These are phyloP conservation scores for Choiromyces venosus DNA, from an alignment of 495 filamentous ascomycete species.

Conservation along the genomic window DNA sequence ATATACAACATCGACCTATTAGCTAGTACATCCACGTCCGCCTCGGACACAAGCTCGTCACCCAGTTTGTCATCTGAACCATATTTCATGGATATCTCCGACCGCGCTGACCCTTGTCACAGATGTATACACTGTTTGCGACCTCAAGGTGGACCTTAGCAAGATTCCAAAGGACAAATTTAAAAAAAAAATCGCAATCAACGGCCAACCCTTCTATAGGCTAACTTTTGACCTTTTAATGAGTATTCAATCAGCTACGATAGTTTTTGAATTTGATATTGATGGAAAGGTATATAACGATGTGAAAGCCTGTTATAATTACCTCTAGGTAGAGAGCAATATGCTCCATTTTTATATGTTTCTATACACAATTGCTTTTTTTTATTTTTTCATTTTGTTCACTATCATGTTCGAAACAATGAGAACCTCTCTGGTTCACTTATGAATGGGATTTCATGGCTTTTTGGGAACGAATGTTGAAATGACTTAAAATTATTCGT, in stretches of 20 bases:
- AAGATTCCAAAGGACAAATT: conserved; percentile 61
- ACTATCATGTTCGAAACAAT: too few relatives aligned
- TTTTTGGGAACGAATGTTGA: too few relatives aligned
- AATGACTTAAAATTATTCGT: too few relatives aligned
- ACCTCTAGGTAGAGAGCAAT: background rate
- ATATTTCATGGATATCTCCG: too few relatives aligned
- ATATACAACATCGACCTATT: conserved; percentile 62
- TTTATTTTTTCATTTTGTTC: too few relatives aligned
- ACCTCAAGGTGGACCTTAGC: conserved; percentile 61
- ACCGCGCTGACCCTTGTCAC: background rate
- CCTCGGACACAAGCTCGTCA: conserved; percentile 45
- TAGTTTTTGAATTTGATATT: conserved; percentile 65
- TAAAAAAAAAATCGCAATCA: conserved; percentile 61
- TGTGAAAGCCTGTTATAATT: conserved; percentile 64
- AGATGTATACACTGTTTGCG: conserved; percentile 57
- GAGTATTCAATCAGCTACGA: conserved; percentile 63
- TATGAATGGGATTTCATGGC: too few relatives aligned
- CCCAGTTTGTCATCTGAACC: background rate
- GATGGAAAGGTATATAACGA: conserved; percentile 63
- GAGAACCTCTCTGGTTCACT: too few relatives aligned
- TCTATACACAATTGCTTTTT: too few relatives aligned
- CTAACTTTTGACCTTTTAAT: conserved; percentile 67
- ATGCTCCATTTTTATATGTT: background rate
- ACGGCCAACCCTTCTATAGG: conserved; percentile 66
- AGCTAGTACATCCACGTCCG: conserved; percentile 58